Conservation (phyloP, 805 yeast species). For the Pichia scutulata region DNA sequence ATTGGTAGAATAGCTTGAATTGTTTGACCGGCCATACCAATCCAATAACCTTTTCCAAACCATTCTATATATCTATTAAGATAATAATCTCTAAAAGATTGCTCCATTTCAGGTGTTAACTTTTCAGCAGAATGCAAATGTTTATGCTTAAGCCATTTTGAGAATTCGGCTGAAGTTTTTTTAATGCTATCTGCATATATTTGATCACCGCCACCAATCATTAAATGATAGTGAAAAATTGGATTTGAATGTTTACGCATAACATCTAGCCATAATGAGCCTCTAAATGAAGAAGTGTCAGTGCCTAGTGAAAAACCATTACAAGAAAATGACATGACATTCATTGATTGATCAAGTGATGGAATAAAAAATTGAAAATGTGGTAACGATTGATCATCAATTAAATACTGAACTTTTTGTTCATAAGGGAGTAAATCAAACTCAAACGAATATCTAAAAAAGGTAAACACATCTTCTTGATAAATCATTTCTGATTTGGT, state of each 20-base stretch:
- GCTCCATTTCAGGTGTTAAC: slow-evolving; percentile 39
- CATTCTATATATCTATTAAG: slow-evolving; percentile 69
- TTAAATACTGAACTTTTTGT: slow-evolving; percentile 54
- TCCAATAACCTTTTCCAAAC: slow-evolving; percentile 90
- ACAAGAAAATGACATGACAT: slow-evolving; percentile 77
- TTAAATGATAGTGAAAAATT: slow-evolving; percentile 63
- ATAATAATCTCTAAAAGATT: slow-evolving; percentile 59
- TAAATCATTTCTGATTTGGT: slow-evolving; percentile 35
- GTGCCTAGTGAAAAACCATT: slow-evolving; percentile 81
- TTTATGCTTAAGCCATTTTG: slow-evolving; percentile 55
- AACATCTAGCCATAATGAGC: slow-evolving; percentile 84
- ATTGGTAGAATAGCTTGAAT: slow-evolving; percentile 61
- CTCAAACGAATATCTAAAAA: slow-evolving; percentile 59
- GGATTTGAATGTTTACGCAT: slow-evolving; percentile 51
- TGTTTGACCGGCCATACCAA: slow-evolving; percentile 58
- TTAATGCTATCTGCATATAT: slow-evolving; percentile 81
- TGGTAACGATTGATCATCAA: slow-evolving; percentile 37
- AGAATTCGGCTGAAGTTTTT: slow-evolving; percentile 42
- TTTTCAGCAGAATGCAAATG: slow-evolving; percentile 35
- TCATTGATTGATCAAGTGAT: slow-evolving; percentile 57
- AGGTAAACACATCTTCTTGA: slow-evolving; percentile 38
- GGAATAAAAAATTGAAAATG: slow-evolving; percentile 68
- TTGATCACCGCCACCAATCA: slow-evolving; percentile 98
- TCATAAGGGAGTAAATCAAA: slow-evolving; percentile 42
- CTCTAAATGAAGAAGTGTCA: slow-evolving; percentile 57